These are phyloP conservation scores for Globisporangium iwayamae DNA, from an alignment of 352 stramenopile species.

Conservation along the genomic window DNA sequence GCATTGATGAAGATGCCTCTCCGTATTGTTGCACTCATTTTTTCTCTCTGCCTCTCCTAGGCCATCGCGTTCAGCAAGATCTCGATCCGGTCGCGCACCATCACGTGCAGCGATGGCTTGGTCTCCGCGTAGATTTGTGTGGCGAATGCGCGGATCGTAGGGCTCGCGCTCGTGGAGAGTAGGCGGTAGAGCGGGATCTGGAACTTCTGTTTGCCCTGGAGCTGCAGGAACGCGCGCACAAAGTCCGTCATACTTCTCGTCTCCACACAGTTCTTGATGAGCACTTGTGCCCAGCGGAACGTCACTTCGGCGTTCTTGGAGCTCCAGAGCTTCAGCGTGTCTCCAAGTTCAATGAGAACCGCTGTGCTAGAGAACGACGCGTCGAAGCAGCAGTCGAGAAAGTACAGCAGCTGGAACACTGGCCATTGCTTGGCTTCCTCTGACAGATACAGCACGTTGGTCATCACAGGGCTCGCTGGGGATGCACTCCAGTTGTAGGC, in stretches of 20 bases:
- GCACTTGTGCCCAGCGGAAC: constrained; percentile 62
- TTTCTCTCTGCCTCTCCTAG: not conserved
- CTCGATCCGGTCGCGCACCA: constrained; percentile 72
- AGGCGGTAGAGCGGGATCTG: constrained; percentile 68
- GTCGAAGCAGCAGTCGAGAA: constrained; percentile 60
- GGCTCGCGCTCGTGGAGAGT: constrained; percentile 41
- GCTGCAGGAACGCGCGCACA: constrained; percentile 52
- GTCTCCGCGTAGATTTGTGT: constrained; percentile 38
- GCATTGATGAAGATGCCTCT: too few species aligned
- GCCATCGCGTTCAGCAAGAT: constrained; percentile 33
- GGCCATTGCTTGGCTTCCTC: constrained; percentile 59
- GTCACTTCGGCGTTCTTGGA: constrained; percentile 62
- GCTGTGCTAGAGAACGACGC: constrained; percentile 35
- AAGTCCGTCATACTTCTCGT: constrained; percentile 28
- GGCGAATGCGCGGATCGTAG: constrained; percentile 40
- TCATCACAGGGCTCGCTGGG: constrained; percentile 37
- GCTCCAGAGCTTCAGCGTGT: constrained; percentile 49
- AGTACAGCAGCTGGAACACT: constrained; percentile 58
- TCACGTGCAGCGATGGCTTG: constrained; percentile 59
- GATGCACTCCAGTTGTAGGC: constrained; percentile 61
- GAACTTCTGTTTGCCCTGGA: constrained; percentile 82
- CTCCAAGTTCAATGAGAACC: constrained; percentile 46
- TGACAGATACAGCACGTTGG: constrained; percentile 59
- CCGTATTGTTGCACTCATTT: not conserved
- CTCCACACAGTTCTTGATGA: constrained; percentile 61